phyloP scores from a whole-genome alignment of 331 rosid species.

The Pyracantha coccinea region DNA sequence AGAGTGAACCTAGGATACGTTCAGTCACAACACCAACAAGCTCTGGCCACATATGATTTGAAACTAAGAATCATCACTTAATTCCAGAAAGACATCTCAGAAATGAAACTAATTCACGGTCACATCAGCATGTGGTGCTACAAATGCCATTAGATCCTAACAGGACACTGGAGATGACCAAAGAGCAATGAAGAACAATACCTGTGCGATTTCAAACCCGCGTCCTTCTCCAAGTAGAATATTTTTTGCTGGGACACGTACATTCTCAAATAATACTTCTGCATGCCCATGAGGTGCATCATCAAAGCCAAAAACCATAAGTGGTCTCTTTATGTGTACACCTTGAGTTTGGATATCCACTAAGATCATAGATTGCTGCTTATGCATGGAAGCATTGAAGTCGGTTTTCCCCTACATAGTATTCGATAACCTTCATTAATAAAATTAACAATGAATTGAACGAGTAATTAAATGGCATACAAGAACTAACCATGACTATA shows the following conservation, averaged over 20 bases:
- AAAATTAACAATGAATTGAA: slow-evolving; percentile 6
- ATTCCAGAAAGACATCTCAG: neutral
- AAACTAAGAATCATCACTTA: neutral
- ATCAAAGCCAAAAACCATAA: slow-evolving; percentile 87
- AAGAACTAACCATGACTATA: slow-evolving; percentile 74
- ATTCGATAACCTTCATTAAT: slow-evolving; percentile 13
- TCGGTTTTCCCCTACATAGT: slow-evolving; percentile 81
- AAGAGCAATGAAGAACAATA: slow-evolving; percentile 16
- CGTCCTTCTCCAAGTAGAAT: slow-evolving; percentile 92
- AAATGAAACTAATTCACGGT: neutral
- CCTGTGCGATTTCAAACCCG: slow-evolving; percentile 98
- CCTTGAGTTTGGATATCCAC: slow-evolving; percentile 86
- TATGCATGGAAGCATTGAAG: slow-evolving; percentile 66
- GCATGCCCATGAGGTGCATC: slow-evolving; percentile 99
- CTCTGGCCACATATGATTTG: neutral
- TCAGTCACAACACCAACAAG: neutral
- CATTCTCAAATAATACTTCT: slow-evolving; percentile 74
- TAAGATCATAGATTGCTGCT: slow-evolving; percentile 94
- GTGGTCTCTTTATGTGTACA: slow-evolving; percentile 67
- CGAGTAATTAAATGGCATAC: slow-evolving; percentile 1
- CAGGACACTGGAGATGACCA: neutral
- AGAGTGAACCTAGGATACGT: neutral
- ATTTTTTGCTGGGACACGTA: slow-evolving; percentile 61
- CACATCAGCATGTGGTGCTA: neutral
- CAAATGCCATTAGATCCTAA: neutral